A percentile compares a stretch with the other conserved stretches of the same genome.
Conservation (phyloP, 2,329 filamentous ascomycete genomes). For the Fusarium multiceps region DNA sequence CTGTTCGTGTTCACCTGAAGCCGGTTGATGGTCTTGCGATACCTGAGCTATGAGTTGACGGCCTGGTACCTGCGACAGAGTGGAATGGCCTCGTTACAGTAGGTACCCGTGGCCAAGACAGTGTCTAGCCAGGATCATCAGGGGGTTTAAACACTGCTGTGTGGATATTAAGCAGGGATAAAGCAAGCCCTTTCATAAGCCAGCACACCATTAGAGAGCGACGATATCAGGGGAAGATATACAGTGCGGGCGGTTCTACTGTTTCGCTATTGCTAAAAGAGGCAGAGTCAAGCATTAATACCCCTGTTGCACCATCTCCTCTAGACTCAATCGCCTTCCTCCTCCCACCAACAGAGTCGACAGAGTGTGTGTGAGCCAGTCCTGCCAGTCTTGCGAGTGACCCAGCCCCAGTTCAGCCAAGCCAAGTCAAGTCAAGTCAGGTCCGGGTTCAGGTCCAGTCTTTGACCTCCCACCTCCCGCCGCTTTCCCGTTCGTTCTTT, state of each 20-base stretch:
- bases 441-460: conserved; percentile 21
- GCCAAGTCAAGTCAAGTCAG: not conserved
- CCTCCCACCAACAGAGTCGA: conserved; percentile 30
- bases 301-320: conserved; percentile 40
- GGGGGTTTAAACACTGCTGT: conserved; percentile 31
- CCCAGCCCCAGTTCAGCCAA: not conserved
- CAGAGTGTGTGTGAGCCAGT: conserved; percentile 11
- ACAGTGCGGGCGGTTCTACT: conserved; percentile 36
- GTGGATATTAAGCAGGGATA: conserved; percentile 25
- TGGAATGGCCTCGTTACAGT: not conserved
- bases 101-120: conserved; percentile 22
- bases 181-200: conserved; percentile 17
- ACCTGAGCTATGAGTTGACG: conserved; percentile 25
- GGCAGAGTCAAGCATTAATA: conserved; percentile 31
- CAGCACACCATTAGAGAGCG: not conserved
- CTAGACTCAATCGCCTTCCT: conserved; percentile 40
- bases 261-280: conserved; percentile 44
- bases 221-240: conserved; percentile 36
- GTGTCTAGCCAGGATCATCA: conserved; percentile 26
- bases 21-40: conserved; percentile 27
- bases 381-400: not conserved
- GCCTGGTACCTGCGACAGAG: not conserved
- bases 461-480: conserved; percentile 41
- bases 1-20: conserved; percentile 43
- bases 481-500: conserved; percentile 23